phyloP scores from a whole-genome alignment of 2,329 filamentous ascomycete species.

The Colletotrichum sidae region DNA sequence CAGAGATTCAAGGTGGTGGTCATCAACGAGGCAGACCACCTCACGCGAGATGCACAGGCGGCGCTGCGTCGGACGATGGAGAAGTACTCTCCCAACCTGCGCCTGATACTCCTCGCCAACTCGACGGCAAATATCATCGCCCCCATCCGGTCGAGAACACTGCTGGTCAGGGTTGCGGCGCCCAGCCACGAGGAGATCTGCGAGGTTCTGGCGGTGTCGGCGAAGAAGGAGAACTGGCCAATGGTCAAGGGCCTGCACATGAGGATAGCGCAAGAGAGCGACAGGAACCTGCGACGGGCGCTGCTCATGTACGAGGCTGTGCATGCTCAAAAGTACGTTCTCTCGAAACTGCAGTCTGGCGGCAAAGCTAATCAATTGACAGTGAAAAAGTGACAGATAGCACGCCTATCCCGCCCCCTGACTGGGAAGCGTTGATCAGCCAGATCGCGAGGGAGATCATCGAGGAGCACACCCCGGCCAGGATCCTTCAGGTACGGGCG shows the following conservation, averaged over 20 bases:
- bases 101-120: conserved; percentile 92
- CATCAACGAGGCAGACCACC: conserved; percentile 97
- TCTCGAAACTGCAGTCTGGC: background rate
- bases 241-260: conserved; percentile 79
- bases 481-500: conserved; percentile 87
- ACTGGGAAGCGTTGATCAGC: conserved; percentile 93
- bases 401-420: conserved; percentile 91
- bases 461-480: conserved; percentile 89
- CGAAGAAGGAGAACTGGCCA: conserved; percentile 87
- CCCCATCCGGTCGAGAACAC: conserved; percentile 91
- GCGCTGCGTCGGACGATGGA: conserved; percentile 97
- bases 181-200: conserved; percentile 89
- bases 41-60: conserved; percentile 94
- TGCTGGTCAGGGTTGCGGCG: conserved; percentile 91
- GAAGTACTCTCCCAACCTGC: conserved; percentile 96
- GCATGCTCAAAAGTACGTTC: conserved; percentile 90
- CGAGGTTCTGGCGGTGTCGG: conserved; percentile 75
- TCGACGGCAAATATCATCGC: conserved; percentile 99
- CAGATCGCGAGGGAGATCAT: conserved; percentile 95
- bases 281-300: conserved; percentile 88
- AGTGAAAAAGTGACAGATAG: conserved; percentile 91
- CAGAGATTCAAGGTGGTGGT: conserved; percentile 99
- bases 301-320: conserved; percentile 97
- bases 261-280: conserved; percentile 90
- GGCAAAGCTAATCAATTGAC: conserved; percentile 44